Percentiles rank a stretch among this genome's conserved stretches.
Conservation (phyloP, 352 stramenopile species). For the Blastocystis sp. region DNA sequence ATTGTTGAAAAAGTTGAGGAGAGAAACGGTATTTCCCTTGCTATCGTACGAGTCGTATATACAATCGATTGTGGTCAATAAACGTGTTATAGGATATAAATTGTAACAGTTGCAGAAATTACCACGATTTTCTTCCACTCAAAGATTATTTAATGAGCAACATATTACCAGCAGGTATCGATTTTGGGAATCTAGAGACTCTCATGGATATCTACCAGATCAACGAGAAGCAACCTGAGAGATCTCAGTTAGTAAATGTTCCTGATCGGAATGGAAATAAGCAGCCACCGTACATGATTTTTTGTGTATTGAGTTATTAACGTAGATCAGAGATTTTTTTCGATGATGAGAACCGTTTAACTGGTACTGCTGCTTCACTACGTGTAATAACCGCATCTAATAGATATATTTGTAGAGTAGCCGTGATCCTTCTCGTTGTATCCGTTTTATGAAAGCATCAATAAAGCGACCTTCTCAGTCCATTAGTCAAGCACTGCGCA, state of each 20-base stretch:
- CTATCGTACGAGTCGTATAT: too few species aligned
- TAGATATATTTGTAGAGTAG: neutral
- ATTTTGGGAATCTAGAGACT: constrained; percentile 29
- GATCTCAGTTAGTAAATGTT: neutral
- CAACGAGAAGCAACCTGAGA: constrained; percentile 1
- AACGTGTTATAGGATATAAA: too few species aligned
- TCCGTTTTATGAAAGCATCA: constrained; percentile 36
- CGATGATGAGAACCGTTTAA: constrained; percentile 31
- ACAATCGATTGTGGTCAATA: too few species aligned
- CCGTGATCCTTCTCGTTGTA: neutral
- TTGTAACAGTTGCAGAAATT: too few species aligned
- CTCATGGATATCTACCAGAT: constrained; percentile 27
- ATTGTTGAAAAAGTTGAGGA: too few species aligned
- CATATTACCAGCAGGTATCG: constrained; percentile 9
- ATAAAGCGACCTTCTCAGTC: constrained; percentile 28
- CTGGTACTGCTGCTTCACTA: neutral
- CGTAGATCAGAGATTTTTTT: constrained; percentile 33
- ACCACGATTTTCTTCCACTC: too few species aligned
- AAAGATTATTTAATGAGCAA: neutral
- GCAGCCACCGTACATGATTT: neutral
- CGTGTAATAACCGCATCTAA: neutral
- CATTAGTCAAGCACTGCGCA: neutral
- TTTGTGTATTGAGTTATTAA: neutral
- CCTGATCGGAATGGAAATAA: constrained; percentile 24
- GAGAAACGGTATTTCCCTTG: too few species aligned